Percentiles rank a stretch among this genome's conserved stretches.
Evolutionary conservation across 148 eudicot species (phyloP).

Genomic region (Polygonum maritimum): DNA sequence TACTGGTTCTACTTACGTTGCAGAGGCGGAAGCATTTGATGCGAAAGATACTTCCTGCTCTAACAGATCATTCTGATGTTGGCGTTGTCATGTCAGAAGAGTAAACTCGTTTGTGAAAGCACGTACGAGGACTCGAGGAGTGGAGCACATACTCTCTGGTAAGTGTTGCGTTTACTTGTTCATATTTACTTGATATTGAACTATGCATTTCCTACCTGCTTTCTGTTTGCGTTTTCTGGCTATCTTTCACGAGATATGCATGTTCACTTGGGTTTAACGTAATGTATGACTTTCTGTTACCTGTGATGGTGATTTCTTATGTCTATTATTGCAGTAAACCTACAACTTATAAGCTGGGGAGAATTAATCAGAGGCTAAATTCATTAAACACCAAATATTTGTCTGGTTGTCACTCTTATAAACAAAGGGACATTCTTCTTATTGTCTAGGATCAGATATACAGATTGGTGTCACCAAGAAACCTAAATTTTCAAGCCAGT

Average conservation of each 20-base stretch:
- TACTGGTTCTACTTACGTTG: slow-evolving; percentile 50
- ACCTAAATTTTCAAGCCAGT: background rate
- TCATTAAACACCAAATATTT: background rate
- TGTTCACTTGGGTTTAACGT: background rate
- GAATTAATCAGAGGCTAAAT: background rate
- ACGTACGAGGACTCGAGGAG: background rate
- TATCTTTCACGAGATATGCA: background rate
- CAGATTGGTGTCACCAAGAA: background rate
- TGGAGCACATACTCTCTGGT: background rate
- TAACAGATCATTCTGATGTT: slow-evolving; percentile 6
- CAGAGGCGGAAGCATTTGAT: slow-evolving; percentile 90
- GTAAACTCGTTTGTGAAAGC: background rate
- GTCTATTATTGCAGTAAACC: background rate
- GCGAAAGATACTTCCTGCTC: slow-evolving; percentile 59
- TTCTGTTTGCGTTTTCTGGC: background rate
- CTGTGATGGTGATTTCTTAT: background rate
- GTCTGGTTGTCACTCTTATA: background rate
- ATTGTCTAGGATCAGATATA: background rate
- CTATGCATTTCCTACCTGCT: background rate
- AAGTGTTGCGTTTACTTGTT: background rate
- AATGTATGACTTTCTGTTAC: background rate
- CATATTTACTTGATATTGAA: background rate
- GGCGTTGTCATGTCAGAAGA: background rate
- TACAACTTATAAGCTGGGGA: background rate
- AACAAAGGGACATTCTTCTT: no score